Percentiles rank a stretch among this genome's conserved stretches.
phyloP scores from a whole-genome alignment of 2,329 filamentous ascomycete species.

The Apiospora koreana region DNA sequence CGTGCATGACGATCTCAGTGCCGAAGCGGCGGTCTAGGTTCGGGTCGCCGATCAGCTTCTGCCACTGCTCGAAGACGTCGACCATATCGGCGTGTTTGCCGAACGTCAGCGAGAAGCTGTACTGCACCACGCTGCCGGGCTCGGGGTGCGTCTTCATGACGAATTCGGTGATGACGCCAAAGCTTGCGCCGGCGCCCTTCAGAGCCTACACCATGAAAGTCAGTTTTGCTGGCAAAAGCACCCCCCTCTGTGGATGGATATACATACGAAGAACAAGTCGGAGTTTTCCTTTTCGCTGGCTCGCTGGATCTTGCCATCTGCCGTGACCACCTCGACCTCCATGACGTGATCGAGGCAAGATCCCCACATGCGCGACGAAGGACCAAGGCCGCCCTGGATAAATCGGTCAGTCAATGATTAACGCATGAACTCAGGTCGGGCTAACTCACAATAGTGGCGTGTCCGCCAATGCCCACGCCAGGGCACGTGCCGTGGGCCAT shows the following conservation, averaged over 20 bases:
- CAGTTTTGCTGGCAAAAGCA: not conserved
- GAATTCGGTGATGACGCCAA: slow-evolving; percentile 60
- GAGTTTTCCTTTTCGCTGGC: slow-evolving; percentile 49
- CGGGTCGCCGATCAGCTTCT: slow-evolving; percentile 54
- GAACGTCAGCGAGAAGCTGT: slow-evolving; percentile 56
- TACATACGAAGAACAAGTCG: slow-evolving; percentile 55
- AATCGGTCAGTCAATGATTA: slow-evolving; percentile 11
- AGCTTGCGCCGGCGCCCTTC: slow-evolving; percentile 56
- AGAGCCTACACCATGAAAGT: slow-evolving; percentile 39
- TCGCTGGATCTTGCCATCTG: slow-evolving; percentile 51
- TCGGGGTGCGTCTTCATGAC: slow-evolving; percentile 56
- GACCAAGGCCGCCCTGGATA: slow-evolving; percentile 55
- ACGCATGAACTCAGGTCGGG: not conserved
- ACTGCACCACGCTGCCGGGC: slow-evolving; percentile 58
- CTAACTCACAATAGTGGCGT: slow-evolving; percentile 54
- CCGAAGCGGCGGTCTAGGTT: slow-evolving; percentile 59
- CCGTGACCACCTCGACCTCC: slow-evolving; percentile 57
- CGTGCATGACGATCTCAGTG: slow-evolving; percentile 55
- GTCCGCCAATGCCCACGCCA: slow-evolving; percentile 59
- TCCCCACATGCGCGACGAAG: slow-evolving; percentile 62
- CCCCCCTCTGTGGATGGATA: not conserved
- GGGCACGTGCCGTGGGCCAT: slow-evolving; percentile 63
- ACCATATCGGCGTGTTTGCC: slow-evolving; percentile 49
- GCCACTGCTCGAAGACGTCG: slow-evolving; percentile 57
- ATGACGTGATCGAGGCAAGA: slow-evolving; percentile 55